Evolutionary conservation across 352 stramenopile species (phyloP).

Genomic region (Elongisporangium prolatum): DNA sequence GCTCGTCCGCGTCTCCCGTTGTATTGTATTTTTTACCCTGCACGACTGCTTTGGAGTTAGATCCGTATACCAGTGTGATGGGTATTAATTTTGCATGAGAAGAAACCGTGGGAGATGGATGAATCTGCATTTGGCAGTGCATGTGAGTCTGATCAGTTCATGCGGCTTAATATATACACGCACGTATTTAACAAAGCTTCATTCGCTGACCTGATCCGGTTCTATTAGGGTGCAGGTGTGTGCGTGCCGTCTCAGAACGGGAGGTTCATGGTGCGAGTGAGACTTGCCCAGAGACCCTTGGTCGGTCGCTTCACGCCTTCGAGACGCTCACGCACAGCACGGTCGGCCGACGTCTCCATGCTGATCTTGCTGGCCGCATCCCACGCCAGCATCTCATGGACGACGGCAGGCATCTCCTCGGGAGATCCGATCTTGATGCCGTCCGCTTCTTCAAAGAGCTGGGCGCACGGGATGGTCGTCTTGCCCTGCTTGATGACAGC

Average conservation of each 20-base stretch:
- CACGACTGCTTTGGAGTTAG: neutral
- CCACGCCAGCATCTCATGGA: conserved; percentile 40
- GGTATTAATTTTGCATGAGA: neutral
- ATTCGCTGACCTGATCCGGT: neutral
- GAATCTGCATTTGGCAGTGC: neutral
- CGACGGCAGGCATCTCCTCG: conserved; percentile 34
- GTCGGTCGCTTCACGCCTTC: conserved; percentile 6
- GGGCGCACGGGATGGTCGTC: conserved; percentile 18
- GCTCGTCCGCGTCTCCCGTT: neutral
- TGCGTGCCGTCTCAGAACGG: conserved; percentile 16
- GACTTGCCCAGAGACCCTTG: conserved; percentile 22
- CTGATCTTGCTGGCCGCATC: conserved; percentile 21
- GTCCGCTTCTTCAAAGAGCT: conserved; percentile 26
- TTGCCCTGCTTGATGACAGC: conserved; percentile 23
- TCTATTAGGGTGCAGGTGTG: neutral
- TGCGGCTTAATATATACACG: neutral
- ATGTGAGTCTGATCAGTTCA: neutral
- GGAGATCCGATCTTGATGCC: conserved; percentile 6
- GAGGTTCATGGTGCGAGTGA: conserved; percentile 39
- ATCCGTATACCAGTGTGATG: neutral
- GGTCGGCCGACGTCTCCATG: conserved; percentile 20
- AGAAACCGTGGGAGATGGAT: neutral
- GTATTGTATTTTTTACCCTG: neutral
- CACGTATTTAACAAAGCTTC: neutral
- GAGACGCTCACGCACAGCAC: conserved; percentile 7